Percentiles rank a stretch among this genome's conserved stretches.
Conservation (phyloP, 2,329 filamentous ascomycete species). For the Aureobasidium leucospermi region DNA sequence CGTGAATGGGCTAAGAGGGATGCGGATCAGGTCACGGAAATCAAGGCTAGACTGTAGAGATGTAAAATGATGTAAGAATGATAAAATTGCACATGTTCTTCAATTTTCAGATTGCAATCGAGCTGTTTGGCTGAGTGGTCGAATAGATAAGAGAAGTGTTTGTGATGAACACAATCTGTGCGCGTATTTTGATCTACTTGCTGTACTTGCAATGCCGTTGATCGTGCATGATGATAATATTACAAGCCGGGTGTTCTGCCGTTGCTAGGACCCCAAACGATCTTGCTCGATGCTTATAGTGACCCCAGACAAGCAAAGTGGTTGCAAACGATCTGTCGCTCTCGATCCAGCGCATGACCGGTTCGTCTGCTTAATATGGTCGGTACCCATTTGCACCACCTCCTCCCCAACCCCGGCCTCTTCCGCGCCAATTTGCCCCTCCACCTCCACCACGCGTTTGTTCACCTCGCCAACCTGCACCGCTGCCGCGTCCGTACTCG, state of each 20-base stretch:
- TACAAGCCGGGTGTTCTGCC: no score
- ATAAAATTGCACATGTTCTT: no score
- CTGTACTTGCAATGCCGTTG: no score
- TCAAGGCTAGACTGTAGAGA: constrained; percentile 19
- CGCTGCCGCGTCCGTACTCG: neutral
- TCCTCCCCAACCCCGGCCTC: neutral
- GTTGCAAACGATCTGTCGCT: neutral
- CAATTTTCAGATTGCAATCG: no score
- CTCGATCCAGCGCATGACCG: neutral
- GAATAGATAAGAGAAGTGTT: no score
- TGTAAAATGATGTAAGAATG: neutral
- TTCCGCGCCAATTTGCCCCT: constrained; percentile 4
- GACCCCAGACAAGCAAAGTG: no score
- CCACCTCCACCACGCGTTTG: neutral
- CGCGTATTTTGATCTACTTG: no score
- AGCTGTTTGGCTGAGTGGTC: no score
- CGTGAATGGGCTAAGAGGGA: constrained; percentile 52
- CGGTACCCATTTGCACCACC: neutral
- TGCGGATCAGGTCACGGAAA: constrained; percentile 26
- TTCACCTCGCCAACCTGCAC: neutral
- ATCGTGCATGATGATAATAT: no score
- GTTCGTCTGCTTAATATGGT: neutral
- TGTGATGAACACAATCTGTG: no score
- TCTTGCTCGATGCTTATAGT: no score
- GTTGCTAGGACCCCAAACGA: no score